A percentile compares a stretch with the other conserved stretches of the same genome.
These are phyloP conservation scores for Danielia oregonensis DNA, from an alignment of 805 yeast species.

Conservation along the genomic window DNA sequence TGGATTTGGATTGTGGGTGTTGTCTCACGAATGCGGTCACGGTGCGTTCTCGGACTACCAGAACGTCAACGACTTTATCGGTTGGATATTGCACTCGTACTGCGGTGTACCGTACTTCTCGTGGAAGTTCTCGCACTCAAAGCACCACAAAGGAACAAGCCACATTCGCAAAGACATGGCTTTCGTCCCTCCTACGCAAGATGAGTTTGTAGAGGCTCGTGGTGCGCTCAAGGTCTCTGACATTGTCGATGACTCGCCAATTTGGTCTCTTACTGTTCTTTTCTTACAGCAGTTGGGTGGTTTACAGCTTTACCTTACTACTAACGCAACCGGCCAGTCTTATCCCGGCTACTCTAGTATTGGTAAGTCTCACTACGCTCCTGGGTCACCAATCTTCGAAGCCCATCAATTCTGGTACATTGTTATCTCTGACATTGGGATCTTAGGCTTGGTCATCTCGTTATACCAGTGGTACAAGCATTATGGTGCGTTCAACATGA, in stretches of 20 bases:
- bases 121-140: constrained; percentile 58
- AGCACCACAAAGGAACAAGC: constrained; percentile 64
- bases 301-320: constrained; percentile 44
- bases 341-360: constrained; percentile 25
- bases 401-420: constrained; percentile 53
- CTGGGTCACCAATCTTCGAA: constrained; percentile 53
- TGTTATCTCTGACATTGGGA: constrained; percentile 54
- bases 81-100: constrained; percentile 60
- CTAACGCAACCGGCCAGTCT: constrained; percentile 60
- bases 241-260: constrained; percentile 53
- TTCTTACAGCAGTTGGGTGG: constrained; percentile 58
- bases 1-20: constrained; percentile 58
- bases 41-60: constrained; percentile 56
- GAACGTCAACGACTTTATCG: constrained; percentile 50
- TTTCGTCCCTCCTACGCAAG: constrained; percentile 52
- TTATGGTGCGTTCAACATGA: constrained; percentile 48
- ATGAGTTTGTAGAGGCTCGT: constrained; percentile 33
- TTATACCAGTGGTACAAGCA: constrained; percentile 51
- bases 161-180: constrained; percentile 59
- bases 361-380: constrained; percentile 51
- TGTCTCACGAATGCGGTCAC: constrained; percentile 66
- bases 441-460: constrained; percentile 38
- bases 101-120: constrained; percentile 58
- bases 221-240: constrained; percentile 39
- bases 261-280: constrained; percentile 39